phyloP scores from a whole-genome alignment of 345 rosid genomes.

The Moricandia moricandioides region DNA sequence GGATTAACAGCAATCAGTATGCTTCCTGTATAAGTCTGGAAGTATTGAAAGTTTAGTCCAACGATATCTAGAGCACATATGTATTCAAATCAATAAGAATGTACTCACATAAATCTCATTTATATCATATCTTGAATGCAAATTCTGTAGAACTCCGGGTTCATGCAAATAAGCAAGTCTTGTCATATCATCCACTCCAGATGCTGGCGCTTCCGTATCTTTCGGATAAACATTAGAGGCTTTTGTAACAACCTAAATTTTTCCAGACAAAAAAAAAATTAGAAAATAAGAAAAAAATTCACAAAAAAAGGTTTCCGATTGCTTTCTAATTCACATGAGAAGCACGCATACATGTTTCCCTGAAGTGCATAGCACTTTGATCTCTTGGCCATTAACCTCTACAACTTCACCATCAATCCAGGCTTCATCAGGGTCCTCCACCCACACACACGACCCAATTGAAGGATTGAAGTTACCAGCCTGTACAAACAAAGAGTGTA shows the following conservation, averaged over 20 bases:
- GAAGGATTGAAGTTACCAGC: constrained; percentile 50
- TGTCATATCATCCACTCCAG: constrained; percentile 99
- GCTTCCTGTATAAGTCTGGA: constrained; percentile 91
- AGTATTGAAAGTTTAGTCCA: constrained; percentile 17
- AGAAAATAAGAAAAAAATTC: not conserved
- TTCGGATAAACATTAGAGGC: constrained; percentile 68
- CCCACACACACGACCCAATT: constrained; percentile 84
- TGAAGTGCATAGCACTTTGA: constrained; percentile 82
- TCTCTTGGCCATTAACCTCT: constrained; percentile 61
- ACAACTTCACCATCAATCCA: constrained; percentile 96
- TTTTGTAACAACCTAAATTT: constrained; percentile 68
- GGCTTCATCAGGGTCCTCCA: constrained; percentile 80
- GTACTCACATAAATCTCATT: constrained; percentile 93
- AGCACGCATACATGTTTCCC: constrained; percentile 65
- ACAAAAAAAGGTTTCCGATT: not conserved
- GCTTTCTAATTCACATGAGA: not conserved
- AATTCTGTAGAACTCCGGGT: constrained; percentile 93
- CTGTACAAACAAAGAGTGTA: constrained; percentile 45
- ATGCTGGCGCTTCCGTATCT: constrained; percentile 84
- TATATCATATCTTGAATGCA: constrained; percentile 94
- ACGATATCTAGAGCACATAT: not conserved
- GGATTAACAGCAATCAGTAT: constrained; percentile 98
- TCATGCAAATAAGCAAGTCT: constrained; percentile 97
- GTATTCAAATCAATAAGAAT: not conserved
- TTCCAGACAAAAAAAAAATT: not conserved